Evolutionary conservation across 2,329 filamentous ascomycete genomes (phyloP).

Genomic region (Ascomycota sp.): DNA sequence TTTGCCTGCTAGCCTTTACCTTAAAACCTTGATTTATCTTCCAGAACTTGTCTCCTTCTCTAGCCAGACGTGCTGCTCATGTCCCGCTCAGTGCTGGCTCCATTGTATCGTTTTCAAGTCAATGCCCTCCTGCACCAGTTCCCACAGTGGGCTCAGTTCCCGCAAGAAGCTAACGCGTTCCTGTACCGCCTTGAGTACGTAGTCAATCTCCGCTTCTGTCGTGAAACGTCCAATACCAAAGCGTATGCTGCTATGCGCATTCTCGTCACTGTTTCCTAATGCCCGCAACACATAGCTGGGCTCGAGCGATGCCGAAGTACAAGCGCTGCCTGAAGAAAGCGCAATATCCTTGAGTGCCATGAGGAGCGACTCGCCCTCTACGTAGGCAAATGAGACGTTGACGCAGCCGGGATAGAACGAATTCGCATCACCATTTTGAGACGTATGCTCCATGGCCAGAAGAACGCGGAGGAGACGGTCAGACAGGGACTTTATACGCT

Average conservation of each 20-base stretch:
- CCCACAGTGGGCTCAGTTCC: conserved; percentile 91
- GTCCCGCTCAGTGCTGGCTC: conserved; percentile 61
- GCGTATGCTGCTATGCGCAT: conserved; percentile 89
- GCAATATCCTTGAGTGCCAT: conserved; percentile 99
- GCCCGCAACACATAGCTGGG: conserved; percentile 91
- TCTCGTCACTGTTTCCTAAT: conserved; percentile 90
- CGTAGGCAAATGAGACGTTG: conserved; percentile 95
- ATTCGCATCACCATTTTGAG: conserved; percentile 66
- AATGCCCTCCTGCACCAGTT: conserved; percentile 90
- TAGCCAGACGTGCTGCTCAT: too few relatives aligned
- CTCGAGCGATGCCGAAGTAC: conserved; percentile 89
- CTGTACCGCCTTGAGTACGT: conserved; percentile 82
- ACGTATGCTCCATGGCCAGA: conserved; percentile 76
- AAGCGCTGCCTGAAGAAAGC: conserved; percentile 86
- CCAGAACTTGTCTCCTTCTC: too few relatives aligned
- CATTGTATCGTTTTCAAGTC: conserved; percentile 94
- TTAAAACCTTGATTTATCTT: too few relatives aligned
- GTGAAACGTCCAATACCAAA: conserved; percentile 97
- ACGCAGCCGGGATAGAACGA: conserved; percentile 91
- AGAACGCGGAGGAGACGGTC: conserved; percentile 69
- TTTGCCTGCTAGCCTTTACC: too few relatives aligned
- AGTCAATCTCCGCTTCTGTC: conserved; percentile 87
- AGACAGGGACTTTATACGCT: conserved; percentile 65
- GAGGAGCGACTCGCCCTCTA: conserved; percentile 90
- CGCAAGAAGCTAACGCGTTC: conserved; percentile 83